Evolutionary conservation across 192 early-diverging fungal genomes (phyloP).

Genomic region (Podila horticola): DNA sequence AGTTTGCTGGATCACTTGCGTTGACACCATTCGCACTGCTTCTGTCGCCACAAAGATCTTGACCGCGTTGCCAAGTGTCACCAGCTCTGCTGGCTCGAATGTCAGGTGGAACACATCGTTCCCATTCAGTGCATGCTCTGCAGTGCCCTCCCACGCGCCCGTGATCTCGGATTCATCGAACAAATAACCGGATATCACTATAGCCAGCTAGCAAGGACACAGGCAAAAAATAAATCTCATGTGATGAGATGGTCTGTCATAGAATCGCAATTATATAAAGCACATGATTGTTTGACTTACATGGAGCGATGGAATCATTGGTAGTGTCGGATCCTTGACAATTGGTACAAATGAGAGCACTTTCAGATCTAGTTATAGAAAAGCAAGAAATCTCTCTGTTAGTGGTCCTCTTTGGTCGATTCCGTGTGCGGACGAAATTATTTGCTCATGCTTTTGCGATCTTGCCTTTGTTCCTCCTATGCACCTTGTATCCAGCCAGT

Average conservation of each 20-base stretch:
- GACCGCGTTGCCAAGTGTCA: slow-evolving; percentile 60
- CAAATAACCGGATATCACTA: slow-evolving; percentile 70
- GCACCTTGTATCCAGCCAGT: slow-evolving; percentile 57
- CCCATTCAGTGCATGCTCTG: slow-evolving; percentile 27
- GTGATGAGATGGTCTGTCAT: neutral
- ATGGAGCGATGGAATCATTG: slow-evolving; percentile 63
- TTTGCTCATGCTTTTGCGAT: no score
- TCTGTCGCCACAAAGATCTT: slow-evolving; percentile 58
- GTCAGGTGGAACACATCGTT: slow-evolving; percentile 61
- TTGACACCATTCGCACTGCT: slow-evolving; percentile 59
- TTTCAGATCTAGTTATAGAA: slow-evolving; percentile 44
- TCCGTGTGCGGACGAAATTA: neutral
- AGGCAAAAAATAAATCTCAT: neutral
- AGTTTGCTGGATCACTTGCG: slow-evolving; percentile 58
- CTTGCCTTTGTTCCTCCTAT: slow-evolving; percentile 35
- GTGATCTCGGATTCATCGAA: slow-evolving; percentile 40
- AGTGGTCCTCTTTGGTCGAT: neutral
- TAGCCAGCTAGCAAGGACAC: slow-evolving; percentile 47
- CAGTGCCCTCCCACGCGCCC: slow-evolving; percentile 58
- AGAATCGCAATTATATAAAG: no score
- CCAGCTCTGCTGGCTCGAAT: slow-evolving; percentile 59
- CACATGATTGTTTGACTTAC: no score
- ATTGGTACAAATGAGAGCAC: slow-evolving; percentile 62
- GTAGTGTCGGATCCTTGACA: slow-evolving; percentile 57
- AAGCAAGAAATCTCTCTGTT: neutral